Percentiles rank a stretch among this genome's conserved stretches.
These are phyloP conservation scores for Pythium rishiriense DNA, from an alignment of 352 stramenopile species.

Conservation along the genomic window DNA sequence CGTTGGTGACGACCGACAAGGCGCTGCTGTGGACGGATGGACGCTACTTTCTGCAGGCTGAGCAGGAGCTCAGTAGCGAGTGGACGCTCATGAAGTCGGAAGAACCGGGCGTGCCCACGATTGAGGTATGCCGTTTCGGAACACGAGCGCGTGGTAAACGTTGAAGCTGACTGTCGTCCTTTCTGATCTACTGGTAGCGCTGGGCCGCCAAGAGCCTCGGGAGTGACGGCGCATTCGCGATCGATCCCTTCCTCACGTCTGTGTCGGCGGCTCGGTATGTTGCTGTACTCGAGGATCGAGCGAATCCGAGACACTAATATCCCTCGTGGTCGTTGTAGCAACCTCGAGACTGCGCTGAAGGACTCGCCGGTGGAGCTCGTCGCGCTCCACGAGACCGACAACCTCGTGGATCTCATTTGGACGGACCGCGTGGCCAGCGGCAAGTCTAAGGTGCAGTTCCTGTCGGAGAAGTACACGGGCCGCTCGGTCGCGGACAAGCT, in stretches of 20 bases:
- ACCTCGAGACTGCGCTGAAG: conserved; percentile 64
- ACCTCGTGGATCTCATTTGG: conserved; percentile 97
- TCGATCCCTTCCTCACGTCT: conserved; percentile 95
- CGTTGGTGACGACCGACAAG: conserved; percentile 78
- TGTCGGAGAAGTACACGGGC: conserved; percentile 93
- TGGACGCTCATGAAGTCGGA: conserved; percentile 97
- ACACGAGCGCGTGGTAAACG: background rate
- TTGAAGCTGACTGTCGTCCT: background rate
- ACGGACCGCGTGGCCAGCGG: conserved; percentile 63
- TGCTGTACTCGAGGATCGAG: too few species aligned
- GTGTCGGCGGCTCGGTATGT: conserved; percentile 74
- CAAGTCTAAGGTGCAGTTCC: conserved; percentile 88
- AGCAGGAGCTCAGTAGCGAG: conserved; percentile 89
- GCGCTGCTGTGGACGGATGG: conserved; percentile 98
- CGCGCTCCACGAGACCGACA: conserved; percentile 75
- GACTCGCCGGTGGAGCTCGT: conserved; percentile 73
- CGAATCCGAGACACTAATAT: too few species aligned
- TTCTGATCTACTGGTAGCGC: conserved; percentile 24
- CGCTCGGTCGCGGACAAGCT: conserved; percentile 92
- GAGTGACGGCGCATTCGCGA: conserved; percentile 81
- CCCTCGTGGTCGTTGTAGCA: conserved; percentile 30
- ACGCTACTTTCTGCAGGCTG: conserved; percentile 97
- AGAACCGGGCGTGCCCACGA: conserved; percentile 88
- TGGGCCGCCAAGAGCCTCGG: conserved; percentile 70
- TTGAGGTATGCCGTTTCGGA: conserved; percentile 43